These are phyloP conservation scores for Paracoccidioides lutzii DNA, from an alignment of 2,329 filamentous ascomycete species.

Conservation along the genomic window DNA sequence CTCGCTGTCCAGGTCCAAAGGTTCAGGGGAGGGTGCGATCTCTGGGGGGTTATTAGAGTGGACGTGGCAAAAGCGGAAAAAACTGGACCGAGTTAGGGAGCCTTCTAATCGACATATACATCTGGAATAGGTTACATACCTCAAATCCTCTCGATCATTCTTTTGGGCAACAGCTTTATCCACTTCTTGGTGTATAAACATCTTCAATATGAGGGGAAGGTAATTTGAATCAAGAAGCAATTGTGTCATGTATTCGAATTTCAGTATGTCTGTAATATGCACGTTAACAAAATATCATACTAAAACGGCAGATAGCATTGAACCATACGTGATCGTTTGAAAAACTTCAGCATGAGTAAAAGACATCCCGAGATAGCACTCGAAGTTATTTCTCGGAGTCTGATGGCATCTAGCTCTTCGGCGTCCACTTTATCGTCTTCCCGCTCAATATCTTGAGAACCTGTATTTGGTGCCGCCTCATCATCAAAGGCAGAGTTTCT, in stretches of 20 bases:
- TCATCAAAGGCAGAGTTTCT: not conserved
- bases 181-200: conserved; percentile 88
- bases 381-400: conserved; percentile 72
- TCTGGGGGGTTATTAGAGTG: conserved; percentile 49
- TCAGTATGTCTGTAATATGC: conserved; percentile 58
- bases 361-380: conserved; percentile 88
- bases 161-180: conserved; percentile 79
- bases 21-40: conserved; percentile 21
- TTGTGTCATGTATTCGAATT: conserved; percentile 92
- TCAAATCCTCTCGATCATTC: conserved; percentile 68
- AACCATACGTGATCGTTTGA: conserved; percentile 76
- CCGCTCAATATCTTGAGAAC: not conserved
- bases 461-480: not conserved
- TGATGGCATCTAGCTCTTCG: conserved; percentile 70
- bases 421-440: conserved; percentile 8
- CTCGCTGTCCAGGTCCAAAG: conserved; percentile 34
- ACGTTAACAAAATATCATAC: conserved; percentile 4
- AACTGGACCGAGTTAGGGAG: conserved; percentile 39
- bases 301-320: not conserved
- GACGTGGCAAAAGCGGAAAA: conserved; percentile 79
- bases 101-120: not conserved
- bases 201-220: conserved; percentile 78
- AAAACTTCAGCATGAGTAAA: conserved; percentile 85
- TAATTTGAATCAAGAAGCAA: conserved; percentile 91
- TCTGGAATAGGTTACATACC: conserved; percentile 37